These are phyloP conservation scores for Jackrogersella minutella DNA, from an alignment of 495 filamentous ascomycete genomes.

Conservation along the genomic window DNA sequence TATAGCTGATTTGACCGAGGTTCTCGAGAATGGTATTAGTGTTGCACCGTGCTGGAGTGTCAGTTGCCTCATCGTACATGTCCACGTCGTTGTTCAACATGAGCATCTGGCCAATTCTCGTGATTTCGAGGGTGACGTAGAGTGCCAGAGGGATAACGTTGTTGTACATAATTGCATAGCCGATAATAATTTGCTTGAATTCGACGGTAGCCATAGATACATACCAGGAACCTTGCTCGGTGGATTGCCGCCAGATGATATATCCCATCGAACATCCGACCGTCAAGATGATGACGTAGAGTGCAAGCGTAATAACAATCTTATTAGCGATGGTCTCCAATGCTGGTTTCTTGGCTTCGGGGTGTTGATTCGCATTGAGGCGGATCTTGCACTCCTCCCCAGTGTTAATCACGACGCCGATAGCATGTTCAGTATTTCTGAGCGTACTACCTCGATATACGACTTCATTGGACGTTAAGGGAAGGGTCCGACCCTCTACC, in stretches of 20 bases:
- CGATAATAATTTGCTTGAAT: constrained; percentile 83
- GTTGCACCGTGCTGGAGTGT: constrained; percentile 85
- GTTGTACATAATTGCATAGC: constrained; percentile 89
- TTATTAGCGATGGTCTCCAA: constrained; percentile 81
- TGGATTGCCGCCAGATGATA: constrained; percentile 70
- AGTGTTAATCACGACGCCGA: constrained; percentile 85
- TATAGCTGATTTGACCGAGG: constrained; percentile 87
- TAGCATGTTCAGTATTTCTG: constrained; percentile 74
- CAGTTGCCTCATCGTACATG: constrained; percentile 85
- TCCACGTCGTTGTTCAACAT: constrained; percentile 77
- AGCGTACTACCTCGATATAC: constrained; percentile 85
- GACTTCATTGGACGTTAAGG: constrained; percentile 81
- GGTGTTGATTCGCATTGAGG: constrained; percentile 92
- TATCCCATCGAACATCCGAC: constrained; percentile 82
- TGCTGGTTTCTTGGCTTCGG: constrained; percentile 82
- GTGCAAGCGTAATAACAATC: constrained; percentile 79
- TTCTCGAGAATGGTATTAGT: constrained; percentile 95
- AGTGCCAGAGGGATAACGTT: constrained; percentile 90
- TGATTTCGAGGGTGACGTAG: constrained; percentile 89
- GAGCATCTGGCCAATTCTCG: constrained; percentile 86
- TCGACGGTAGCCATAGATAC: constrained; percentile 70
- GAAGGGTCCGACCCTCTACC: constrained; percentile 68
- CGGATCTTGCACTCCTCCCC: constrained; percentile 93
- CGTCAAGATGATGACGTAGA: constrained; percentile 76
- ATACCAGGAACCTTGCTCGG: constrained; percentile 77